A percentile compares a stretch with the other conserved stretches of the same genome.
These are phyloP conservation scores for Endocarpon pusillum DNA, from an alignment of 495 filamentous ascomycete genomes.

Conservation along the genomic window DNA sequence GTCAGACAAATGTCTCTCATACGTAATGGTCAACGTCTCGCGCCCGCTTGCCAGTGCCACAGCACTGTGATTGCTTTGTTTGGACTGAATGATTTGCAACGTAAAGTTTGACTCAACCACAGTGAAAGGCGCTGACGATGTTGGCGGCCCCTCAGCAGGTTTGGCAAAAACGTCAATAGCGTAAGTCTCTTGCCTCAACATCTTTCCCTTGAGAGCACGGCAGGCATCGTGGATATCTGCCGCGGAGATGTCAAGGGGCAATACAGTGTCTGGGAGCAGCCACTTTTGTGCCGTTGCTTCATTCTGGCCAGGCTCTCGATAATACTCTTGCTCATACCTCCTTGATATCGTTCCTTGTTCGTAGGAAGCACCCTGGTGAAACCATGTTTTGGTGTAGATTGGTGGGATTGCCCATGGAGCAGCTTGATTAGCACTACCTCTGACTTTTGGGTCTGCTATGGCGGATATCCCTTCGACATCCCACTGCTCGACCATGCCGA, in stretches of 20 bases:
- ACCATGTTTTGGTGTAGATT: too few species aligned
- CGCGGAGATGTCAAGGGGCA: not conserved
- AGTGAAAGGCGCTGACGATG: conserved; percentile 7
- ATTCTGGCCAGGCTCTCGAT: too few species aligned
- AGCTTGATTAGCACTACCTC: too few species aligned
- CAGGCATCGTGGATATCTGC: conserved; percentile 7
- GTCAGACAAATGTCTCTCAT: conserved; percentile 7
- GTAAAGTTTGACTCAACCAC: conserved; percentile 3
- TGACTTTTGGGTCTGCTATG: too few species aligned
- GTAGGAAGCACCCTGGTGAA: too few species aligned
- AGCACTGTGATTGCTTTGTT: conserved; percentile 1
- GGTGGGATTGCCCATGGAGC: too few species aligned
- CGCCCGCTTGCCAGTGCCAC: conserved; percentile 1
- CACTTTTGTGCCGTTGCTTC: too few species aligned
- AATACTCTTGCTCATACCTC: not conserved
- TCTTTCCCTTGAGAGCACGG: conserved; percentile 10
- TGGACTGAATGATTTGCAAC: conserved; percentile 5
- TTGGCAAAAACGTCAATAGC: conserved; percentile 5
- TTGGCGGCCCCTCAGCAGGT: too few species aligned
- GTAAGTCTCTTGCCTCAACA: conserved; percentile 13
- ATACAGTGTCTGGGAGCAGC: too few species aligned
- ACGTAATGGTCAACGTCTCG: conserved; percentile 2
- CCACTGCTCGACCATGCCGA: conserved; percentile 17
- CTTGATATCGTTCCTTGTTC: too few species aligned
- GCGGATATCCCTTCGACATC: conserved; percentile 14